Base-by-base conservation (phyloP, 345 rosid species). In the Eutrema yunnanense region DNA sequence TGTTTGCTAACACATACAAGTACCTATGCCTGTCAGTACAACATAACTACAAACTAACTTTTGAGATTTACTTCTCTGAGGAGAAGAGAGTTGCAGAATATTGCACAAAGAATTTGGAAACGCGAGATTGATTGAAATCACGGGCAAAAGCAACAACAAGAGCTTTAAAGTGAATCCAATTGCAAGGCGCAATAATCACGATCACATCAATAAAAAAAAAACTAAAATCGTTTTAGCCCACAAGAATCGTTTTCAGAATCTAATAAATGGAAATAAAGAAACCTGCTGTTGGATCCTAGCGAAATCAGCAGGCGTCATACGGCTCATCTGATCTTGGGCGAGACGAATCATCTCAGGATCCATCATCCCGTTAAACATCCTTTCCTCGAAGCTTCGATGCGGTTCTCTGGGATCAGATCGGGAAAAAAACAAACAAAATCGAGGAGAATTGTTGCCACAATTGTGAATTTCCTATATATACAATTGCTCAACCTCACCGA, bases 291-390 rank as follows among this genome's bases (percentile, higher is more conserved):
- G 90, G 78, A 86, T 85, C 84, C 77, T 81, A 42, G 98, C 86
- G 26, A 90, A 71, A 50, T 95, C 98, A 70, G 79, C 90, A 4
- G 99, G 90, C 0, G 98, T 82, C 96, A 95, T 90, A 66, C 97
- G 97, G 71, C 91, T 88, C 86, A 96, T 86, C 84, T 96, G 99
- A 44, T 96, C 99, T 81, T 96, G 98, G 58, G 97, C 98, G 26
- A 92, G 73, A 36, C 80, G 86, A 38, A 92, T 81, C 86, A 96
- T 65, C 68, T 90, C 98, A 38, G 99, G 98, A 90, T 96, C 98
- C 96, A 96, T 90, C 90, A 82, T 79, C 55, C 96, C 94, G 85
- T 85, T 80, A 69, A 89, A 83, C 92, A 90, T 84, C 69, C 54
- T 69, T 22, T 6, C n/a, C 55, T 33, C 9, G 32, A 56, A 66